These are phyloP conservation scores for Sporisorium sorghi DNA, from an alignment of 1,284 basidiomycete species.

Conservation along the genomic window DNA sequence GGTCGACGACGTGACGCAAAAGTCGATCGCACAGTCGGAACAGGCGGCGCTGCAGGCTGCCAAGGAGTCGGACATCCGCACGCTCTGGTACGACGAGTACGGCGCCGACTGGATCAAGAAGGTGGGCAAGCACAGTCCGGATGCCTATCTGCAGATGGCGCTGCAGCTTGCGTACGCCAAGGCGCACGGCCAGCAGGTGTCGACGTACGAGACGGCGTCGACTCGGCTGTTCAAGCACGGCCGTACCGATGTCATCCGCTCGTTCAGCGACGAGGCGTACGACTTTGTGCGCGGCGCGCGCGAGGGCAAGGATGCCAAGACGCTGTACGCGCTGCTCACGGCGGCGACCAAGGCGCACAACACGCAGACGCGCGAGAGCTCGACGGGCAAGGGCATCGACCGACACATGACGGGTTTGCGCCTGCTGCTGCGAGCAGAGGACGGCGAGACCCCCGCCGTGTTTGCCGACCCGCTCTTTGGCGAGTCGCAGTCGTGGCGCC, in stretches of 20 bases:
- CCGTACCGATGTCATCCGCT: constrained; percentile 90
- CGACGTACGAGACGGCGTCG: constrained; percentile 94
- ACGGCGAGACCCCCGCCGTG: constrained; percentile 57
- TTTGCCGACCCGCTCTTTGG: constrained; percentile 78
- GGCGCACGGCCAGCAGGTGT: constrained; percentile 81
- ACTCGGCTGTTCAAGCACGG: constrained; percentile 91
- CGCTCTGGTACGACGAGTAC: constrained; percentile 86
- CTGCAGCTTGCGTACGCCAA: constrained; percentile 92
- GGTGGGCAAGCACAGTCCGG: constrained; percentile 83
- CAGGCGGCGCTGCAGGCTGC: constrained; percentile 76
- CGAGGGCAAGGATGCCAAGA: constrained; percentile 73
- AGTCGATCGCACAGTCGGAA: constrained; percentile 77
- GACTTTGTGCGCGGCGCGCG: constrained; percentile 83
- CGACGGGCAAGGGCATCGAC: constrained; percentile 87
- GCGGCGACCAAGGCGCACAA: constrained; percentile 81
- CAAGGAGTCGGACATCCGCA: constrained; percentile 83
- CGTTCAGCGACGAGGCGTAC: constrained; percentile 81
- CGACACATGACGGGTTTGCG: constrained; percentile 89
- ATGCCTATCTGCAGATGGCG: constrained; percentile 92
- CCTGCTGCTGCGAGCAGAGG: constrained; percentile 69
- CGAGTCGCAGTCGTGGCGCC: constrained; percentile 85
- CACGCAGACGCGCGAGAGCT: constrained; percentile 80
- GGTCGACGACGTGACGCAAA: constrained; percentile 75
- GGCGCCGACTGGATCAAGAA: constrained; percentile 91
- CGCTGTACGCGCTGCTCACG: constrained; percentile 75